A percentile compares a stretch with the other conserved stretches of the same genome.
Conservation (phyloP, 768 basidiomycete genomes). For the Obba rivulosa region DNA sequence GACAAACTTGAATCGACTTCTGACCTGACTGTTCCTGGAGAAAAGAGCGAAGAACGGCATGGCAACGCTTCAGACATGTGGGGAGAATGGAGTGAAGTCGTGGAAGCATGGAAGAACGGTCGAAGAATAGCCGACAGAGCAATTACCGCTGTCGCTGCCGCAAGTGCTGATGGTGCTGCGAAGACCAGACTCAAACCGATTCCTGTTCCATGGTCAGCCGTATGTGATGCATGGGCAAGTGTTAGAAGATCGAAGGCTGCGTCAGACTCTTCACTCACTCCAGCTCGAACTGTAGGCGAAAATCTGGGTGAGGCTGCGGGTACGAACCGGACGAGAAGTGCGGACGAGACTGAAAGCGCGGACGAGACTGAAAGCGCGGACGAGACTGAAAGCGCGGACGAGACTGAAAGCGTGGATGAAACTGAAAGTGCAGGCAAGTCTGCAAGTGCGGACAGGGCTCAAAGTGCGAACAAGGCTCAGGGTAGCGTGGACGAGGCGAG, state of each 20-base stretch:
- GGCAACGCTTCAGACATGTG: constrained; percentile 32
- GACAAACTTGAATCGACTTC: constrained; percentile 31
- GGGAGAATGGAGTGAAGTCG: constrained; percentile 62
- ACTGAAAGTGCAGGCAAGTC: too few species aligned
- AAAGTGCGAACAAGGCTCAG: too few species aligned
- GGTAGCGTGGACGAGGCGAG: constrained; percentile 18
- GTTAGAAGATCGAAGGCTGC: constrained; percentile 44
- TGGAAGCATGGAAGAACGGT: constrained; percentile 68
- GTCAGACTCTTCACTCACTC: constrained; percentile 57
- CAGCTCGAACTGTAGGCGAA: constrained; percentile 25
- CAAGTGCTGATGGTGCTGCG: constrained; percentile 18
- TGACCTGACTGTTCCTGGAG: too few species aligned
- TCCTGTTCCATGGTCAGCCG: constrained; percentile 58
- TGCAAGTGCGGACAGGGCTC: too few species aligned
- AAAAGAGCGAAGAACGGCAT: too few species aligned
- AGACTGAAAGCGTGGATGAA: too few species aligned
- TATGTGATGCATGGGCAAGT: constrained; percentile 61
- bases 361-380: too few species aligned
- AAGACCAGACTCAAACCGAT: constrained; percentile 49
- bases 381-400: constrained; percentile 36
- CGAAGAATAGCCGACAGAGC: constrained; percentile 73
- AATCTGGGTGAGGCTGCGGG: constrained; percentile 16
- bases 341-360: too few species aligned
- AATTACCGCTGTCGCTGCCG: constrained; percentile 46
- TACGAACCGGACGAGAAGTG: too few species aligned